phyloP scores from a whole-genome alignment of 306 rosid genomes.

The Gynostemma pentaphyllum region DNA sequence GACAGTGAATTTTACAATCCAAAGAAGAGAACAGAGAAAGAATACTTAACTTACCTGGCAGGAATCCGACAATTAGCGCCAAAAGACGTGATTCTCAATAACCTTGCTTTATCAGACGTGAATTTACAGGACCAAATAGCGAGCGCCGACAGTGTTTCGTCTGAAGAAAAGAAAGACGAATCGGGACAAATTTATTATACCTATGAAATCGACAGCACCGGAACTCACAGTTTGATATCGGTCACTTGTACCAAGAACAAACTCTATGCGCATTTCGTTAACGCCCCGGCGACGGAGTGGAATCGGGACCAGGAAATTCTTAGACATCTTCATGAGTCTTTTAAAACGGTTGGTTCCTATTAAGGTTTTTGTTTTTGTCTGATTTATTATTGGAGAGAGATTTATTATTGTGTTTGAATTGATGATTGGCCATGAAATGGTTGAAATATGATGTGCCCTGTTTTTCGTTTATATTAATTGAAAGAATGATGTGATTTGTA shows the following conservation, averaged over 20 bases:
- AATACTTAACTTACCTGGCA: slow-evolving; percentile 56
- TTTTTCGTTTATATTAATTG: no score
- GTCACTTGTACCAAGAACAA: slow-evolving; percentile 79
- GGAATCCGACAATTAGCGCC: slow-evolving; percentile 73
- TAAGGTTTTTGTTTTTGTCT: not conserved
- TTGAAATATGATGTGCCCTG: not conserved
- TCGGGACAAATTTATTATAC: slow-evolving; percentile 65
- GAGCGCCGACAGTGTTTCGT: slow-evolving; percentile 30
- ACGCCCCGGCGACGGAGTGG: slow-evolving; percentile 83
- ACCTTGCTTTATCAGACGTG: slow-evolving; percentile 72
- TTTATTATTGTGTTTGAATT: not conserved
- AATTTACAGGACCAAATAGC: slow-evolving; percentile 71
- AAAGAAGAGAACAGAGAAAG: slow-evolving; percentile 59
- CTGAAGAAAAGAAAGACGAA: slow-evolving; percentile 70
- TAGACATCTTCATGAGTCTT: slow-evolving; percentile 75
- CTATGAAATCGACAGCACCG: slow-evolving; percentile 69
- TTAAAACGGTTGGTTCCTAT: slow-evolving; percentile 51
- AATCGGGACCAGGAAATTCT: slow-evolving; percentile 53
- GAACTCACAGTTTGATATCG: slow-evolving; percentile 64
- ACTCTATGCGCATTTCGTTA: slow-evolving; percentile 85
- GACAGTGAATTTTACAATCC: slow-evolving; percentile 86
- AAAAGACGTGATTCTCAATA: slow-evolving; percentile 50
- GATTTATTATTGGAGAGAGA: not conserved
- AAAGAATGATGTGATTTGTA: no score
- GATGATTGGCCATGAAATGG: not conserved